Evolutionary conservation across 306 rosid species (phyloP).

Genomic region (Vachellia pachyceras): DNA sequence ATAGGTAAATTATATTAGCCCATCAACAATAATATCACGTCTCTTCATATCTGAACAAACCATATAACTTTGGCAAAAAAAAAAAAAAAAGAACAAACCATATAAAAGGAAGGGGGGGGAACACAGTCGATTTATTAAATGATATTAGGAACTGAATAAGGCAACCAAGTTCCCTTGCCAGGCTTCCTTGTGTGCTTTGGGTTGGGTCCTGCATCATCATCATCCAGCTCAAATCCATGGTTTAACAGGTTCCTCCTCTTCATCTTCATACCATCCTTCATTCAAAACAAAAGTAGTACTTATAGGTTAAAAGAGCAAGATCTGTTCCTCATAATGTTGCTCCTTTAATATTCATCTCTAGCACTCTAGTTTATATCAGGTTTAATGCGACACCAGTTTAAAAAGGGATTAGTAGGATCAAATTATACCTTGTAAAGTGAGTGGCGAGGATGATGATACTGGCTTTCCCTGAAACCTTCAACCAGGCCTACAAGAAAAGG

Average conservation of each 20-base stretch:
- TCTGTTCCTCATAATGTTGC: constrained; percentile 31
- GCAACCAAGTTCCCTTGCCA: constrained; percentile 62
- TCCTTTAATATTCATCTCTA: constrained; percentile 9
- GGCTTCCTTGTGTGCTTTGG: constrained; percentile 68
- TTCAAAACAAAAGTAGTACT: constrained; percentile 11
- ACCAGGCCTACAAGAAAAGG: constrained; percentile 46
- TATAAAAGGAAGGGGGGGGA: constrained; percentile 16
- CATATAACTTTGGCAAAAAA: no score
- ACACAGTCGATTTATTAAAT: constrained; percentile 24
- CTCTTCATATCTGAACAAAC: constrained; percentile 52
- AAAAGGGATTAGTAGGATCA: not conserved
- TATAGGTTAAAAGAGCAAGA: not conserved
- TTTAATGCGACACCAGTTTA: not conserved
- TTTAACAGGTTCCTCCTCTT: constrained; percentile 57
- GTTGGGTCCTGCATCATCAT: constrained; percentile 75
- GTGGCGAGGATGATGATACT: constrained; percentile 42
- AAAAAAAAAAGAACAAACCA: constrained; percentile 58
- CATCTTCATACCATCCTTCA: constrained; percentile 52
- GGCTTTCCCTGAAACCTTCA: constrained; percentile 61
- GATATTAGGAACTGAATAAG: constrained; percentile 2
- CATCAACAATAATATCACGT: constrained; percentile 37
- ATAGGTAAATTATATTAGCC: constrained; percentile 35
- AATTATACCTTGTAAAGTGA: constrained; percentile 55
- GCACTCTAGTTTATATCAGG: not conserved
- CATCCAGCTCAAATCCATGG: constrained; percentile 61